Conservation (phyloP, 345 rosid species). For the Bruguiera parviflora region DNA sequence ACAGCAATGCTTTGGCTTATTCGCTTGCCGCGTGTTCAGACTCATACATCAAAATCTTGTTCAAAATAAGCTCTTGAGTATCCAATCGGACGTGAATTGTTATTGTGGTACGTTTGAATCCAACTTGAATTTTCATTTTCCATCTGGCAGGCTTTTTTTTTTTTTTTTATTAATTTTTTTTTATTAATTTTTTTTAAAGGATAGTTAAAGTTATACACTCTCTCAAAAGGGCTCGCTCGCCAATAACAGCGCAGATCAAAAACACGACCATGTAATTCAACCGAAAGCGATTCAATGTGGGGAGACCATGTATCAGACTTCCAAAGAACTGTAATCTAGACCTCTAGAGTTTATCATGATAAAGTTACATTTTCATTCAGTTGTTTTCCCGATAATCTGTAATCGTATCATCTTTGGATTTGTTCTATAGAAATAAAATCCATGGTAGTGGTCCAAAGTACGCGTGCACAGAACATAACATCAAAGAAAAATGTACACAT, state of each 20-base stretch:
- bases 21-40: too few species aligned
- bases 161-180: too few species aligned
- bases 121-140: too few species aligned
- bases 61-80: too few species aligned
- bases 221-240: neutral
- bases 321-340: neutral
- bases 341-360: neutral
- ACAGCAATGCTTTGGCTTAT: too few species aligned
- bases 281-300: constrained; percentile 22
- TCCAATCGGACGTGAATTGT: too few species aligned
- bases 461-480: constrained; percentile 36
- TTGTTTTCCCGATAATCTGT: constrained; percentile 11
- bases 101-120: too few species aligned
- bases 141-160: too few species aligned
- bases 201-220: too few species aligned
- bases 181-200: neutral
- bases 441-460: neutral
- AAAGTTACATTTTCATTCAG: constrained; percentile 4
- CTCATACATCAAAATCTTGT: too few species aligned
- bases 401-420: constrained; percentile 25
- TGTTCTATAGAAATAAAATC: constrained; percentile 14
- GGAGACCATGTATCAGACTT: too few species aligned
- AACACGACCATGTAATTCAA: constrained; percentile 5
- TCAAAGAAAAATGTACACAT: constrained; percentile 2
- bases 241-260: neutral